Evolutionary conservation across 75 land plant species (phyloP).

Genomic region (Picea sitchensis): DNA sequence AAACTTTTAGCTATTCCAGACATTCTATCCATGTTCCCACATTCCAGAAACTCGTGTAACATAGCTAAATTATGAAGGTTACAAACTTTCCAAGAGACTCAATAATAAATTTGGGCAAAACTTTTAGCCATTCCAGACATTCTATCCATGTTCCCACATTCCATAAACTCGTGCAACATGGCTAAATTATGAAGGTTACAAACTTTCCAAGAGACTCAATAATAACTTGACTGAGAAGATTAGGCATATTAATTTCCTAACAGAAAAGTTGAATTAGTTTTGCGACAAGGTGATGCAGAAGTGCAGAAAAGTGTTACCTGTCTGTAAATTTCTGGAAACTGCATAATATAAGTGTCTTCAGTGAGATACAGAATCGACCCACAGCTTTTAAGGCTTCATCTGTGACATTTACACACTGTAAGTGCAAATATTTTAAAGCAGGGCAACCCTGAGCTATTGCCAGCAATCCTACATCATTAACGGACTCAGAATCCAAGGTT

Average conservation of each 20-base stretch:
- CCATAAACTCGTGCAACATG: background rate
- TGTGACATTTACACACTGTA: constrained; percentile 72
- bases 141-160: too few relatives aligned
- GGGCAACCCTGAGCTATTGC: constrained; percentile 71
- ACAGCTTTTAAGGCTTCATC: constrained; percentile 77
- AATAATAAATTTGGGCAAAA: background rate
- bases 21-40: too few relatives aligned
- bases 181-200: background rate
- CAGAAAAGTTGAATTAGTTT: background rate
- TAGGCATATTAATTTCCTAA: background rate
- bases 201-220: background rate
- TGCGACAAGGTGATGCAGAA: too few relatives aligned
- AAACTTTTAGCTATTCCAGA: background rate
- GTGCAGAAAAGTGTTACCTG: constrained; percentile 22
- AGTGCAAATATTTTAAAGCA: constrained; percentile 50
- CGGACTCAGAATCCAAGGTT: constrained; percentile 64
- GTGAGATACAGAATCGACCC: constrained; percentile 47
- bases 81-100: background rate
- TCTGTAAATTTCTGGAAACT: constrained; percentile 87
- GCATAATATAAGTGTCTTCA: constrained; percentile 65
- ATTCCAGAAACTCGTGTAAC: background rate
- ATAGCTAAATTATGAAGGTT: background rate
- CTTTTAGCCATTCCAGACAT: background rate
- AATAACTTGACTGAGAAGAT: background rate
- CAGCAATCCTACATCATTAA: constrained; percentile 56